Base-by-base conservation (phyloP, 1,284 basidiomycete species). In the Volvariella volvacea region DNA sequence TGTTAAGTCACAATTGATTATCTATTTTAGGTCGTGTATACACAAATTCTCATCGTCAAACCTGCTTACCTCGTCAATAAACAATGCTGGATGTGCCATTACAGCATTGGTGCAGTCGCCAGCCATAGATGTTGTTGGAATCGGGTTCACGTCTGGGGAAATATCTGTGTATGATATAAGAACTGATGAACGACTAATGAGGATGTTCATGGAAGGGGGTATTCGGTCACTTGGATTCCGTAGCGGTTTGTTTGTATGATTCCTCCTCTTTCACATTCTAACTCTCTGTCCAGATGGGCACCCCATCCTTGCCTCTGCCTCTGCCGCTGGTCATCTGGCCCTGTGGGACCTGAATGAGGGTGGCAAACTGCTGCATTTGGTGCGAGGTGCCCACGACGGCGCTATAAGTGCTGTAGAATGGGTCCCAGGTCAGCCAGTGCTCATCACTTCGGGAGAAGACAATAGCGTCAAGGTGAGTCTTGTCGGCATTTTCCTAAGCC, bases 81-180 rank as follows among this genome's bases (percentile, higher is more conserved):
- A 61, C 55, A 66, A 46, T 65, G 68, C 67, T n/a, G 63, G 72
- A 52, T 59, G 59, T 36, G 72, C 85, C 1, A 80, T 97, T 50
- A 92, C 90, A 1, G 70, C 82, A 2, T 62, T 99, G 37, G 79
- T 81, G 0, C 96, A 98, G 59, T 93, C 92, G 8, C 95, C 96
- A 14, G 96, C 95, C 4, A 85, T 99, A 45, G 96, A 99, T 57
- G 90, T 99, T 4, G 74, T 99, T 22, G 96, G 90, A 10, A 72
- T 98, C 44, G 95, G 93, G 0, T 93, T 91, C 56, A 72, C 83
- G 0, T 89, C 89, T 3, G 95, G 96, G 31, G 82, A 88, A 53
- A 83, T 97, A 28, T 83, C 86, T 0, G 73, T 99, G 4, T 87
- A 93, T 55, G 95, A 99, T 60, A 78, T 98, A 44, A 79, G 90